These are phyloP conservation scores for Nannochloropsis gaditana DNA, from an alignment of 108 stramenopile species.

Conservation along the genomic window DNA sequence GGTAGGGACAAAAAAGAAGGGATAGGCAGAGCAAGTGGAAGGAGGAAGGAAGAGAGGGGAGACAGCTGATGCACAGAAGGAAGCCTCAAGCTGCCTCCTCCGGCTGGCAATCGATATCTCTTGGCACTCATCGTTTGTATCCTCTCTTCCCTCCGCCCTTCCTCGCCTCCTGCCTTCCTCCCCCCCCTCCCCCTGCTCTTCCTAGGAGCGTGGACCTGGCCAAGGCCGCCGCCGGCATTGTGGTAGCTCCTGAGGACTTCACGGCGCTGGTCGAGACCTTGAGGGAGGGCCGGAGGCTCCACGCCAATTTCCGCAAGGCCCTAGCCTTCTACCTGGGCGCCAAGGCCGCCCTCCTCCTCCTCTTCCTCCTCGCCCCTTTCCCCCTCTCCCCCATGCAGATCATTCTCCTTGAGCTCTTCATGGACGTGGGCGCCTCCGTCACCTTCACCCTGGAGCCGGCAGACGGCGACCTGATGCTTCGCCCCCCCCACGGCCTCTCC, in stretches of 20 bases:
- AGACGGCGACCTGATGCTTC: constrained; percentile 62
- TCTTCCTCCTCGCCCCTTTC: not conserved
- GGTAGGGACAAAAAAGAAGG: constrained; percentile 88
- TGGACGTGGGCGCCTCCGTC: constrained; percentile 62
- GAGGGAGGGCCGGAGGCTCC: constrained; percentile 57
- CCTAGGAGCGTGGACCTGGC: not conserved
- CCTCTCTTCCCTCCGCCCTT: not conserved
- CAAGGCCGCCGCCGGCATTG: not conserved
- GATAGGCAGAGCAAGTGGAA: constrained; percentile 80
- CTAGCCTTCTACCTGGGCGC: constrained; percentile 57
- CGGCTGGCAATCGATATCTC: constrained; percentile 50
- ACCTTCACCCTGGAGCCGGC: constrained; percentile 61
- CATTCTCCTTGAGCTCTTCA: constrained; percentile 45
- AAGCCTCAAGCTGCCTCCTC: constrained; percentile 61
- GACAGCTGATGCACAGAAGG: constrained; percentile 69
- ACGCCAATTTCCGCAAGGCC: constrained; percentile 58
- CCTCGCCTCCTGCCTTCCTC: not conserved
- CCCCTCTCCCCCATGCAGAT: not conserved
- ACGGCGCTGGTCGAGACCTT: constrained; percentile 53
- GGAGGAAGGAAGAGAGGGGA: constrained; percentile 64
- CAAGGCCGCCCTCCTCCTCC: not conserved
- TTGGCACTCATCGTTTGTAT: not conserved
- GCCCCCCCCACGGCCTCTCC: constrained; percentile 57
- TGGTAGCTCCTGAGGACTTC: constrained; percentile 25
- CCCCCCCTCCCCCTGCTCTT: not conserved